Evolutionary conservation across 108 stramenopile genomes (phyloP).

Genomic region (Chaetoceros tenuissimus): DNA sequence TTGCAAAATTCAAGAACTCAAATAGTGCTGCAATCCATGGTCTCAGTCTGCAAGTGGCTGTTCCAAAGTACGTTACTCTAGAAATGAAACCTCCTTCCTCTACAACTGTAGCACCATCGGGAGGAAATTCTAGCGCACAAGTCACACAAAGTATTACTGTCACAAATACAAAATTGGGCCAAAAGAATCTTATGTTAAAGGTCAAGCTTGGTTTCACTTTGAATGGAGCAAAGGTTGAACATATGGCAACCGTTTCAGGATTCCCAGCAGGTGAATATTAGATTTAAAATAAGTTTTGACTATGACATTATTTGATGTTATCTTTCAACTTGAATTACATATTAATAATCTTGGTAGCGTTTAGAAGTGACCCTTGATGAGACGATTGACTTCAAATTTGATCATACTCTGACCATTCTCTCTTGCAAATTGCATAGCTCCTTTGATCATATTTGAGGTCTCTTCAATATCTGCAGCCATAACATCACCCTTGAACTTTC

Average conservation of each 20-base stretch:
- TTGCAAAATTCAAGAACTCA: conserved; percentile 82
- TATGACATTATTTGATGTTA: no score
- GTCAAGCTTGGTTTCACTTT: conserved; percentile 90
- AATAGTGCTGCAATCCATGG: conserved; percentile 69
- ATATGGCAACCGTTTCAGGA: conserved; percentile 79
- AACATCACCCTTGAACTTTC: no score
- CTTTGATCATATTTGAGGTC: no score
- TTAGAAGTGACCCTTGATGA: no score
- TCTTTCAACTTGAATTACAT: no score
- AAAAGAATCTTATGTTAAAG: conserved; percentile 94
- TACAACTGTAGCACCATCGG: conserved; percentile 62
- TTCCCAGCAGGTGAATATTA: conserved; percentile 78
- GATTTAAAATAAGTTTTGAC: no score
- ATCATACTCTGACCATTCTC: no score
- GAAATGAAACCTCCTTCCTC: conserved; percentile 93
- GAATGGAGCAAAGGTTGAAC: conserved; percentile 75
- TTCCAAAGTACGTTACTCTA: conserved; percentile 94
- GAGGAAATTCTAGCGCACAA: conserved; percentile 43
- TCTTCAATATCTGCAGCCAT: no score
- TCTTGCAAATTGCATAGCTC: no score
- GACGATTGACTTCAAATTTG: no score
- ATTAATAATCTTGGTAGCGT: no score
- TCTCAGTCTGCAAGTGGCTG: conserved; percentile 89
- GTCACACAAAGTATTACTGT: conserved; percentile 92
- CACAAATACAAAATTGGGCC: conserved; percentile 81